Evolutionary conservation across 768 basidiomycete genomes (phyloP), one percentile per base, ranked within the genome.

Genomic region (Wakefieldia striispora): DNA sequence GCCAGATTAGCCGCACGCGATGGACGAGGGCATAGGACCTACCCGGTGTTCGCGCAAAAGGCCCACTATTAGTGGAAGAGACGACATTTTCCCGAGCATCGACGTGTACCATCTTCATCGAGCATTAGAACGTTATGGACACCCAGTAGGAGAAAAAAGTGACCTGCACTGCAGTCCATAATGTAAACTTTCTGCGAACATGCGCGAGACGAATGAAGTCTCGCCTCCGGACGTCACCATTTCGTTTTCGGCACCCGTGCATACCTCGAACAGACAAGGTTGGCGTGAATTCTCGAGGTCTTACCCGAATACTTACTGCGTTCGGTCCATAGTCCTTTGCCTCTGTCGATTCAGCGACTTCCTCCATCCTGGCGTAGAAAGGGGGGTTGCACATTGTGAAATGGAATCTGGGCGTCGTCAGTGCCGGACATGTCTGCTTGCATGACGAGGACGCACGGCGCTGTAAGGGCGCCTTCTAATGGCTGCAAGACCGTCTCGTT

Each of bases 371-470:
- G n/a, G 73, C 64, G 62, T 97, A 98, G 68, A 99, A 99, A 0
- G 95, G 95, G 0, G 95, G 95, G 65, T 98, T 99, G 70, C 95
- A 97, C 83, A 98, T 91, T 0, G 84, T 82, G 56, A 95, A 92
- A 49, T 87, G 81, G 59, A 84, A 82, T 4, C 80, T 83, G 45
- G 11, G 10, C 20, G 17, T 1, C 3, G 36, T 47, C 23, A 47
- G 47, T 43, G 40, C 43, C 13, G 4, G 3, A 45, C 10, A 8
- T 11, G 5, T 4, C 23, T 49, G 26, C 20, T n/a, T 27, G 17
- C 8, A 47, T 20, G 20, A 35, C 4, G 17, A 46, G 19, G 21
- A 48, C 27, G 11, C 49, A 57, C 53, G 45, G 45, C 37, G 39
- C 29, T 31, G n/a, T 17, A 21, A 43, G n/a, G 36, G 49, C 20